Base-by-base conservation (phyloP, 2,329 filamentous ascomycete genomes). In the Fusarium veterinarium region DNA sequence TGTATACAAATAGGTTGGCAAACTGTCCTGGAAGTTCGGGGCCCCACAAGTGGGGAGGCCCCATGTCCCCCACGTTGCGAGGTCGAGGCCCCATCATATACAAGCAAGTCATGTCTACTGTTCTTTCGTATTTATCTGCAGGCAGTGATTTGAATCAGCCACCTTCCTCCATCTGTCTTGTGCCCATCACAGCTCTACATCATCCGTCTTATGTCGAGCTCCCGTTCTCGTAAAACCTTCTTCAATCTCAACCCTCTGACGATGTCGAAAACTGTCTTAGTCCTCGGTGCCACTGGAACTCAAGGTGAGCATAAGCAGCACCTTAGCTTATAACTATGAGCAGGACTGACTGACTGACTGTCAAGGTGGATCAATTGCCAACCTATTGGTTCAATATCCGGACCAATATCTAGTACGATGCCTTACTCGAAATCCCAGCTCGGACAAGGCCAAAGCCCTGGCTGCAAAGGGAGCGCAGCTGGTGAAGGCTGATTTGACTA, bases 211-310 rank as follows among this genome's bases (percentile, higher is more conserved):
- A 30, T 14, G 20, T 14, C 12, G 17, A 48, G 10, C 10, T 48
- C 17, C 3, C 25, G 17, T 5, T 48, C 33, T 25, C 4, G 9
- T 13, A 28, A n/a, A 28, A 20, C 8, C 17, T 35, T 30, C 6
- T n/a, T 11, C 16, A 53, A 28, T 5, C 23, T 20, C 11, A 38
- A 12, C 13, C 16, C 25, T 46, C 40, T 40, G 5, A 58, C 23
- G 4, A 69, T 69, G 67, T 14, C 58, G 11, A 67, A 67, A 42
- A 69, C 67, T 25, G 25, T 67, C 14, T 37, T 69, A 19, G 63
- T 69, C 8, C 64, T 69, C n/a, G 67, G 67, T 28, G 67, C 67
- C 35, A 69, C 67, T 14, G 67, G 67, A n/a, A 69, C 67, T 12
- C 67, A 69, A 20, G 67, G 67, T 69, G 25, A 38, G 58, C n/a